Conservation (phyloP, 1,284 basidiomycete genomes). For the Cryptococcus floricola region DNA sequence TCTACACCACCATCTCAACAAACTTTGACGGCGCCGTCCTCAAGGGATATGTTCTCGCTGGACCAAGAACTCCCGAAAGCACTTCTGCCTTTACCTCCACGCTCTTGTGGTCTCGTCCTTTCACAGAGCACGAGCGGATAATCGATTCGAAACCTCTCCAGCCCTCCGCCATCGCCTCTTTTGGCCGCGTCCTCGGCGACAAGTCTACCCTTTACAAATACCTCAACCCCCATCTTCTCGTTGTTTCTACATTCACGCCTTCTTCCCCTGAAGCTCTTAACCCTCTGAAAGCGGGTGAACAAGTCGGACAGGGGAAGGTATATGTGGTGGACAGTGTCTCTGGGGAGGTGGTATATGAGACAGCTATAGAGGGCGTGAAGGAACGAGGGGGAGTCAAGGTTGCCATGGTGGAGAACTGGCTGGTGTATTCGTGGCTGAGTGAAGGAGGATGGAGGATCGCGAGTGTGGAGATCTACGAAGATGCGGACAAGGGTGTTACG, state of each 20-base stretch:
- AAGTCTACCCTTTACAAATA: slow-evolving; percentile 91
- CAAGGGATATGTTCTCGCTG: slow-evolving; percentile 5
- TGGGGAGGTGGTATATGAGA: slow-evolving; percentile 69
- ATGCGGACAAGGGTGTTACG: slow-evolving; percentile 67
- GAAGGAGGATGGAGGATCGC: slow-evolving; percentile 63
- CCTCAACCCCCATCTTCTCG: slow-evolving; percentile 74
- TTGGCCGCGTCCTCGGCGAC: slow-evolving; percentile 80
- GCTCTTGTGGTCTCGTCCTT: slow-evolving; percentile 58
- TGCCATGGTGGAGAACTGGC: slow-evolving; percentile 83
- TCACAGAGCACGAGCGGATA: slow-evolving; percentile 58
- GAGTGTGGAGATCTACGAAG: slow-evolving; percentile 83
- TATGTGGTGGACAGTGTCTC: slow-evolving; percentile 75
- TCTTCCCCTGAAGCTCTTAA: background rate
- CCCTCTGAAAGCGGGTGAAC: slow-evolving; percentile 1
- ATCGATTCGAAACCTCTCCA: slow-evolving; percentile 21
- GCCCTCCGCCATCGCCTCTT: slow-evolving; percentile 62
- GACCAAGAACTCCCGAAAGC: background rate
- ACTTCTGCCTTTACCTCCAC: slow-evolving; percentile 2
- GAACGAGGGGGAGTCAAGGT: slow-evolving; percentile 56
- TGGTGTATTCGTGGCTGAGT: slow-evolving; percentile 68
- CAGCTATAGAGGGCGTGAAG: slow-evolving; percentile 44
- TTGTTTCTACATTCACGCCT: slow-evolving; percentile 59
- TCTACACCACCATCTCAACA: slow-evolving; percentile 25
- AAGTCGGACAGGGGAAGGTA: slow-evolving; percentile 53
- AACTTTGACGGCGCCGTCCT: slow-evolving; percentile 20